Evolutionary conservation across 306 rosid genomes (phyloP).

Genomic region (Lupinus albus): DNA sequence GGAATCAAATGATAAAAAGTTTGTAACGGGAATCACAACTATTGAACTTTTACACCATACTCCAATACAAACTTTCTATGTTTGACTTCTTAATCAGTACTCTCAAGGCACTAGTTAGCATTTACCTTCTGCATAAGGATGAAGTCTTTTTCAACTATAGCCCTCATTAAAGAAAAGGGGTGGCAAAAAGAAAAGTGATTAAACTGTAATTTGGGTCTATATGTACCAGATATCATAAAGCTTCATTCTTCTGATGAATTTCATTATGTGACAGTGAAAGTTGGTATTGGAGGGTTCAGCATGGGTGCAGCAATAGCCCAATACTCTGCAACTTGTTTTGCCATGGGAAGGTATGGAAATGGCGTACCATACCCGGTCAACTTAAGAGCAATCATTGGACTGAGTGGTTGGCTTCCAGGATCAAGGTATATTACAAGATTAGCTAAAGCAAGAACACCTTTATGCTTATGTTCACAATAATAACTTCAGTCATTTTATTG

Average conservation of each 20-base stretch:
- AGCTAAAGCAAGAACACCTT: not conserved
- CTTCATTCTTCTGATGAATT: slow-evolving; percentile 29
- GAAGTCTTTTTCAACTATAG: not conserved
- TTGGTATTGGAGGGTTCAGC: slow-evolving; percentile 97
- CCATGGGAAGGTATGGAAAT: slow-evolving; percentile 84
- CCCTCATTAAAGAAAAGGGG: not conserved
- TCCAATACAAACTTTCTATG: too few relatives aligned
- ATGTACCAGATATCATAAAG: slow-evolving; percentile 6
- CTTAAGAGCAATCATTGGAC: slow-evolving; percentile 85
- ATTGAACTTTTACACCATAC: too few relatives aligned
- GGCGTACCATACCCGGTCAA: slow-evolving; percentile 76
- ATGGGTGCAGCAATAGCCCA: slow-evolving; percentile 99
- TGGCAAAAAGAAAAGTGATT: not conserved
- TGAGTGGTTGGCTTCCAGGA: slow-evolving; percentile 99
- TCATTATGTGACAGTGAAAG: slow-evolving; percentile 70
- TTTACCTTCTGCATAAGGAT: not conserved
- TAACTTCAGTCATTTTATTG: too few relatives aligned
- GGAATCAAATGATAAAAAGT: too few relatives aligned
- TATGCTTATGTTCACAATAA: not conserved
- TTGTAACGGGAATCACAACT: too few relatives aligned
- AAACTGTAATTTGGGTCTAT: slow-evolving; percentile 6
- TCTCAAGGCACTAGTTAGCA: too few relatives aligned
- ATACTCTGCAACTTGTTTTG: slow-evolving; percentile 94
- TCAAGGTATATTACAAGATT: slow-evolving; percentile 67
- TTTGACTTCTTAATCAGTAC: too few relatives aligned